Evolutionary conservation across 1,284 basidiomycete genomes (phyloP).

Genomic region (Gymnopus androsaceus): DNA sequence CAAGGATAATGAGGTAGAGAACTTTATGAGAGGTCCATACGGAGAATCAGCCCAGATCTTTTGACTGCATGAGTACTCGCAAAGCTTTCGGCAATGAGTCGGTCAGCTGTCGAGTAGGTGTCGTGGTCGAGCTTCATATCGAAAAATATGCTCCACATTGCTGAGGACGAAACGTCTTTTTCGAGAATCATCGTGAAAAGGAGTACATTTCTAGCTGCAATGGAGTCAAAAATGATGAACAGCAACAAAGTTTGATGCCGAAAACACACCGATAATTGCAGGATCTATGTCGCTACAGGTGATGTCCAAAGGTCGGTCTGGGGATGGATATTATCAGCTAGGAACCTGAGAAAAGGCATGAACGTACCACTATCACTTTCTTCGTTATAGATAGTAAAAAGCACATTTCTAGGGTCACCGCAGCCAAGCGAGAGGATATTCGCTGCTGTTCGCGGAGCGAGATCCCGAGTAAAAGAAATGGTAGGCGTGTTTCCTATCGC

Average conservation of each 20-base stretch:
- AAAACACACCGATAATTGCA: constrained; percentile 50
- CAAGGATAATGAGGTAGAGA: constrained; percentile 39
- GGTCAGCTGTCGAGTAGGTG: constrained; percentile 40
- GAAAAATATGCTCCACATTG: constrained; percentile 59
- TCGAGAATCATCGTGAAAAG: constrained; percentile 41
- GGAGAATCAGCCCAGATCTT: constrained; percentile 38
- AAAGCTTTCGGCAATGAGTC: constrained; percentile 47
- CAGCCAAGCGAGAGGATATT: constrained; percentile 55
- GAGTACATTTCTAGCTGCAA: constrained; percentile 38
- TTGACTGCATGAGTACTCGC: constrained; percentile 35
- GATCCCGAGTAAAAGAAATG: constrained; percentile 46
- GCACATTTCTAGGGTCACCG: constrained; percentile 57
- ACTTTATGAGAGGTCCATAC: constrained; percentile 35
- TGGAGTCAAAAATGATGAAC: constrained; percentile 28
- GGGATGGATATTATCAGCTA: constrained; percentile 23
- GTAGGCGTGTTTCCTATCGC: constrained; percentile 60
- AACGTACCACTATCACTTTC: constrained; percentile 23
- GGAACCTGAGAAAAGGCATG: neutral
- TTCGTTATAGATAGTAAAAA: constrained; percentile 47
- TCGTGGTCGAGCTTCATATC: constrained; percentile 51
- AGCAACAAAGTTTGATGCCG: neutral
- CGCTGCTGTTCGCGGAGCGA: constrained; percentile 48
- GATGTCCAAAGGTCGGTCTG: constrained; percentile 47
- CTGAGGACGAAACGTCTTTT: constrained; percentile 24
- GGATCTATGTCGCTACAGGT: constrained; percentile 64